Evolutionary conservation across 2,329 filamentous ascomycete species (phyloP).

Genomic region (Beauveria bassiana): DNA sequence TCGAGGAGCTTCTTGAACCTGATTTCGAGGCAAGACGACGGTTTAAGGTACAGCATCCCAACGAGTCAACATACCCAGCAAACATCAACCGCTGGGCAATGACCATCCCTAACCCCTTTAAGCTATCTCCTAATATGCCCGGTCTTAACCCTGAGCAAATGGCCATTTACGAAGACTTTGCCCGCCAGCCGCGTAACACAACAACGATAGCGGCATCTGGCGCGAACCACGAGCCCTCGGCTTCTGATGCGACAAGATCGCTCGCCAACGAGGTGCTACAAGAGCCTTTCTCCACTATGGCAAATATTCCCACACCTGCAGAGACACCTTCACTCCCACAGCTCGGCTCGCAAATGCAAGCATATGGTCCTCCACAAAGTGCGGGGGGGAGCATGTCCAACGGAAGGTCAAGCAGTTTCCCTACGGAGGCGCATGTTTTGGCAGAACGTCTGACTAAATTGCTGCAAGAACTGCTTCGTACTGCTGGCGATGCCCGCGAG

Average conservation of each 20-base stretch:
- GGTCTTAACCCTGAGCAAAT: conserved; percentile 88
- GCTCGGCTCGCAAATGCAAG: conserved; percentile 43
- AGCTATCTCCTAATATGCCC: conserved; percentile 59
- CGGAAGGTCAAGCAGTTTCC: conserved; percentile 40
- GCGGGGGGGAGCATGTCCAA: conserved; percentile 33
- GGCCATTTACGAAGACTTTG: conserved; percentile 95
- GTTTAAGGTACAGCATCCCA: conserved; percentile 67
- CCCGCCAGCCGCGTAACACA: conserved; percentile 66
- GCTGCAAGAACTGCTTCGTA: conserved; percentile 48
- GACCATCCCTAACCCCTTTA: conserved; percentile 89
- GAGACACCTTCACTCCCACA: conserved; percentile 52
- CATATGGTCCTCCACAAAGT: conserved; percentile 47
- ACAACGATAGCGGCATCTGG: conserved; percentile 42
- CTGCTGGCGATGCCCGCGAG: conserved; percentile 45
- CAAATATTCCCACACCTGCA: conserved; percentile 49
- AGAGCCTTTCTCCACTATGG: conserved; percentile 51
- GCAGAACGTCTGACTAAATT: conserved; percentile 51
- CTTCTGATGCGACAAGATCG: conserved; percentile 53
- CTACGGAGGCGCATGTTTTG: conserved; percentile 44
- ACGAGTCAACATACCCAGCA: conserved; percentile 76
- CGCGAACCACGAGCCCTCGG: conserved; percentile 41
- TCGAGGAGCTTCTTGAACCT: conserved; percentile 82
- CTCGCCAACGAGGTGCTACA: conserved; percentile 57
- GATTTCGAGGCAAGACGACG: conserved; percentile 71
- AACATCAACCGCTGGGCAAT: conserved; percentile 84